Conservation (phyloP, 1,139 yeast genomes). For the Zygosaccharomyces sapae region DNA sequence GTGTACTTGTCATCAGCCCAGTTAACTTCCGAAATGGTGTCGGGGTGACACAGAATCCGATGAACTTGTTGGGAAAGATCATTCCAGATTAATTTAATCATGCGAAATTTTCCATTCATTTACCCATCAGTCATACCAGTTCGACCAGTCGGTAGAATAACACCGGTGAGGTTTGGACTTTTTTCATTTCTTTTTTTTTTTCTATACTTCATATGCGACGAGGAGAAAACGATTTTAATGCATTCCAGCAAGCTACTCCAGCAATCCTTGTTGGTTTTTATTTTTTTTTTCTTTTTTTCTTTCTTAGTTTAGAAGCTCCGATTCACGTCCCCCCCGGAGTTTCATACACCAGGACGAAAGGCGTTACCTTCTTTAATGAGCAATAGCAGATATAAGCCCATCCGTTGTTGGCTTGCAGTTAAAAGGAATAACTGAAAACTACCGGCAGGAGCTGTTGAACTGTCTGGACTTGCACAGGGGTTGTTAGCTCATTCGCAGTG, state of each 20-base stretch:
- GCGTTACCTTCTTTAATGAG: too few species aligned
- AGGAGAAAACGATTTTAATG: not conserved
- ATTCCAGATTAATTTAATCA: slow-evolving; percentile 1
- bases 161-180: not conserved
- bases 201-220: not conserved
- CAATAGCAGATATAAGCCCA: too few species aligned
- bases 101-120: not conserved
- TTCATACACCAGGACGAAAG: not conserved
- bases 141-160: slow-evolving; percentile 1
- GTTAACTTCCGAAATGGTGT: slow-evolving; percentile 1
- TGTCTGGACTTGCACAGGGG: too few species aligned
- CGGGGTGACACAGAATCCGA: slow-evolving; percentile 1
- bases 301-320: not conserved
- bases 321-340: not conserved
- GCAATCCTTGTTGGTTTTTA: too few species aligned
- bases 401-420: too few species aligned
- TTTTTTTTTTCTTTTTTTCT: not conserved
- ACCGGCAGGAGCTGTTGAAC: too few species aligned
- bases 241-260: not conserved
- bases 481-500: too few species aligned
- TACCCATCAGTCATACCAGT: not conserved
- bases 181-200: not conserved
- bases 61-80: not conserved
- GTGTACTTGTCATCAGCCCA: not conserved
- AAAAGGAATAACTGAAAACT: too few species aligned